Percentiles rank a stretch among this genome's conserved stretches.
Evolutionary conservation across 2,329 filamentous ascomycete genomes (phyloP).

Genomic region (Mycosphaerella sp.): DNA sequence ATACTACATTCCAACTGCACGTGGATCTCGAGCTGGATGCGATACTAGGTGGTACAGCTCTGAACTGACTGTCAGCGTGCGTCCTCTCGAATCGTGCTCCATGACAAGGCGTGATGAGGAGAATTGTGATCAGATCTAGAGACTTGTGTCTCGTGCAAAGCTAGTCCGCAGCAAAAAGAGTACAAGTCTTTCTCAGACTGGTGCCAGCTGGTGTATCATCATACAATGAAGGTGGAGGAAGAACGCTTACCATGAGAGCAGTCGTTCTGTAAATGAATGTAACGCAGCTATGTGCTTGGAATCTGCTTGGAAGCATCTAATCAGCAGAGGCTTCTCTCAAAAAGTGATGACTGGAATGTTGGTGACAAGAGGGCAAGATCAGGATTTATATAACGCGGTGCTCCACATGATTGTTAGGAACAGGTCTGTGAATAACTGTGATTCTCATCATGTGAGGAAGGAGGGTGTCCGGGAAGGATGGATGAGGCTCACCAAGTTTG

Average conservation of each 20-base stretch:
- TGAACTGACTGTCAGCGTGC: not conserved
- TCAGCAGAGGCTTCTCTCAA: not conserved
- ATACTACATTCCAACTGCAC: too few species aligned
- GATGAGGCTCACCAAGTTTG: not conserved
- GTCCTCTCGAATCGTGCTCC: not conserved
- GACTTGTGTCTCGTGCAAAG: conserved; percentile 24
- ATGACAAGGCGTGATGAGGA: not conserved
- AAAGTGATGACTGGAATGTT: not conserved
- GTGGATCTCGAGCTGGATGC: not conserved
- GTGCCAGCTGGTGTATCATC: conserved; percentile 21
- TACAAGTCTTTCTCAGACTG: conserved; percentile 25
- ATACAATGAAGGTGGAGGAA: not conserved
- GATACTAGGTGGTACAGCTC: not conserved
- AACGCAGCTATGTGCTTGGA: not conserved
- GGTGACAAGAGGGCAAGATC: not conserved
- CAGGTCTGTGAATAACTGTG: conserved; percentile 30
- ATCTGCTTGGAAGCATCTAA: not conserved
- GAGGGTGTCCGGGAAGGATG: not conserved
- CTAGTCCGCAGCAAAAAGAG: conserved; percentile 25
- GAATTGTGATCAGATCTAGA: conserved; percentile 14
- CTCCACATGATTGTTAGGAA: conserved; percentile 28
- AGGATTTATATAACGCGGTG: conserved; percentile 13
- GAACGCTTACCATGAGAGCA: too few species aligned
- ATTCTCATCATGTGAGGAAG: conserved; percentile 23
- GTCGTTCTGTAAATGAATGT: too few species aligned